phyloP scores from a whole-genome alignment of 2,329 filamentous ascomycete genomes.

The Colletotrichum liriopes region DNA sequence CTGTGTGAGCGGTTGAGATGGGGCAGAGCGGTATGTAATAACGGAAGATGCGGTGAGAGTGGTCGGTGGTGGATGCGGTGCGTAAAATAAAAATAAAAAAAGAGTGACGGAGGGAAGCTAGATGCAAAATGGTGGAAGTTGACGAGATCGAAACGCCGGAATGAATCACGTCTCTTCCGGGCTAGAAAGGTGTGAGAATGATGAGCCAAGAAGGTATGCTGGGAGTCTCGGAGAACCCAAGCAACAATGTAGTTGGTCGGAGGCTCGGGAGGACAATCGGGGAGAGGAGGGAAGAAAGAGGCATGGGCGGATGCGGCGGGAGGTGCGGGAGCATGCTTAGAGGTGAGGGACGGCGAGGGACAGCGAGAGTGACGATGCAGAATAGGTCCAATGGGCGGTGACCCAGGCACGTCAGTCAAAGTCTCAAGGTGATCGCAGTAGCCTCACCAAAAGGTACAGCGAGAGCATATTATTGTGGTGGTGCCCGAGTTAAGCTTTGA shows the following conservation, averaged over 20 bases:
- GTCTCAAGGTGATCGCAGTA: background rate
- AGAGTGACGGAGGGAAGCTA: slow-evolving; percentile 13
- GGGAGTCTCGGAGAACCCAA: background rate
- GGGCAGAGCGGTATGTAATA: slow-evolving; percentile 6
- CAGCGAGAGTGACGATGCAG: slow-evolving; percentile 16
- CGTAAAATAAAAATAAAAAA: background rate
- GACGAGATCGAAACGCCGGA: slow-evolving; percentile 3
- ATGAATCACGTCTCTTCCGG: background rate
- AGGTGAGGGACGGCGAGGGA: background rate
- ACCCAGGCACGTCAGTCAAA: background rate
- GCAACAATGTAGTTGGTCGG: background rate
- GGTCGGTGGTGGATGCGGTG: slow-evolving; percentile 7
- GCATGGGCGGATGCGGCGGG: background rate
- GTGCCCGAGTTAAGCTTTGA: slow-evolving; percentile 40
- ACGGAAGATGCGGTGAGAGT: slow-evolving; percentile 18
- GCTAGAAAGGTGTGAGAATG: slow-evolving; percentile 5
- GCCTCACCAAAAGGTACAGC: background rate
- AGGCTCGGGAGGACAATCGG: background rate
- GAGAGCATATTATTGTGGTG: background rate
- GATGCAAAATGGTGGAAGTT: slow-evolving; percentile 5
- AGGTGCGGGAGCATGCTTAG: background rate
- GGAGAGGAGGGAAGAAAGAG: background rate
- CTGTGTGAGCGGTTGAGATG: background rate
- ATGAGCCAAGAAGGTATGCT: background rate
- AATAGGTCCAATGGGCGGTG: slow-evolving; percentile 11